Base-by-base conservation (phyloP, 768 basidiomycete genomes). In the Leccinum subgranulosum region DNA sequence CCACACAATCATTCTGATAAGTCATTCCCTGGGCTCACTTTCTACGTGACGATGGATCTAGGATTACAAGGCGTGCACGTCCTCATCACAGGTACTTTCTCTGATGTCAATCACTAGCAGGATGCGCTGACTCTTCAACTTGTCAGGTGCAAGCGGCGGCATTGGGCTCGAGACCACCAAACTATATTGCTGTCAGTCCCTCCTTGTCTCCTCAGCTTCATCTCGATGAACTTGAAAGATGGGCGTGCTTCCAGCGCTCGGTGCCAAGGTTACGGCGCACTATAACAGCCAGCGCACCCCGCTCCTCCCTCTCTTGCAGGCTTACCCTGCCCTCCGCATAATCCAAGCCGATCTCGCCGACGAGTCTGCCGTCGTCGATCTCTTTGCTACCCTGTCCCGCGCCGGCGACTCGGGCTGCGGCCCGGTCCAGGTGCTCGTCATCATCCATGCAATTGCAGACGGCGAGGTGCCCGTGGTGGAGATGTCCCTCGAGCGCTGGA, bases 231-330 rank as follows among this genome's bases (percentile, higher is more conserved):
- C 19, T 23, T 33, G 25, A 51, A 45, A 23, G 4, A n/a, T 41
- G 27, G 4, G n/a, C 21, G 15, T 23, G 6, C 39, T 41, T 9
- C n/a, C 10, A 41, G 87, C 83, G 48, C 84, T 85, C 63, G 86
- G 85, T 9, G 85, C 87, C 1, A 79, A 76, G 55, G 86, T 89
- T 6, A 84, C 86, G 0, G 87, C 85, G 0, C 85, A 88, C 63
- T 90, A 84, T 67, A 84, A 86, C 69, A 76, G 79, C 14, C 84
- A 79, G 59, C 56, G 66, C 8, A 60, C 66, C 4, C 66, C 80
- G 1, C 72, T 87, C 27, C 65, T 76, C 8, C 69, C 74, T 0
- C 71, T 87, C 4, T 31, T 72, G 29, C 65, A 68, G 34, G 69
- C 73, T 50, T 80, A 76, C 60, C 75, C 59, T 10, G 51, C 53